Percentiles rank a stretch among this genome's conserved stretches.
Evolutionary conservation across 257 asterid genomes (phyloP).

Genomic region (Paulownia fortunei): DNA sequence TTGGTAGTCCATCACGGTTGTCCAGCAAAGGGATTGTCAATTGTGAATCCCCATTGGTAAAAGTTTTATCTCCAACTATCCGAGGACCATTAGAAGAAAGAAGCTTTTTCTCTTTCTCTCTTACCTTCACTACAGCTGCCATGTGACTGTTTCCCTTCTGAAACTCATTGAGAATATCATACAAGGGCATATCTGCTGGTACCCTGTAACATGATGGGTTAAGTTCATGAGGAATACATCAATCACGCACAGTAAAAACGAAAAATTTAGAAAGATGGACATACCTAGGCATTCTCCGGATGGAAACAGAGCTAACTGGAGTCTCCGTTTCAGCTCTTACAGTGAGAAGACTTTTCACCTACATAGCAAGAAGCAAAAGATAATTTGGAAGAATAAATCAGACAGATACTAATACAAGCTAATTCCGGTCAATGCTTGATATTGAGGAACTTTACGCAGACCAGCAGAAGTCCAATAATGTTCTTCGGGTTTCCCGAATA

Average conservation of each 20-base stretch:
- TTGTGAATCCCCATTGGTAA: slow-evolving; percentile 45
- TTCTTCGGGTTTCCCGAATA: slow-evolving; percentile 82
- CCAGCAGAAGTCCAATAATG: slow-evolving; percentile 95
- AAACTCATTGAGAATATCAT: slow-evolving; percentile 94
- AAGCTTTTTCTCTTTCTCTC: slow-evolving; percentile 51
- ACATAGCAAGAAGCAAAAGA: slow-evolving; percentile 25
- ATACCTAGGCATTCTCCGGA: slow-evolving; percentile 93
- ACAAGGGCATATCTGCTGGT: slow-evolving; percentile 92
- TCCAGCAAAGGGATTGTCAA: slow-evolving; percentile 64
- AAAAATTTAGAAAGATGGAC: slow-evolving; percentile 19
- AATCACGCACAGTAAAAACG: neutral
- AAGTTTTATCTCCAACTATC: slow-evolving; percentile 33
- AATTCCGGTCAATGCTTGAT: neutral
- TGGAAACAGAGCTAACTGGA: slow-evolving; percentile 92
- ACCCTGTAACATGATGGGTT: slow-evolving; percentile 58
- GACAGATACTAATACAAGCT: neutral
- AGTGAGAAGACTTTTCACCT: slow-evolving; percentile 96
- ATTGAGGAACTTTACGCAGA: slow-evolving; percentile 40
- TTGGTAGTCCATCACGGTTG: slow-evolving; percentile 42
- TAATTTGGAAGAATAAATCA: slow-evolving; percentile 16
- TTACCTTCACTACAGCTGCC: slow-evolving; percentile 98
- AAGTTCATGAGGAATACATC: slow-evolving; percentile 22
- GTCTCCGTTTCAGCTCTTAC: slow-evolving; percentile 95
- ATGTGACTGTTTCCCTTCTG: slow-evolving; percentile 98
- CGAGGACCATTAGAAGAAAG: slow-evolving; percentile 32